Base-by-base conservation (phyloP, 1,139 yeast species). In the Meyerozyma carpophila region DNA sequence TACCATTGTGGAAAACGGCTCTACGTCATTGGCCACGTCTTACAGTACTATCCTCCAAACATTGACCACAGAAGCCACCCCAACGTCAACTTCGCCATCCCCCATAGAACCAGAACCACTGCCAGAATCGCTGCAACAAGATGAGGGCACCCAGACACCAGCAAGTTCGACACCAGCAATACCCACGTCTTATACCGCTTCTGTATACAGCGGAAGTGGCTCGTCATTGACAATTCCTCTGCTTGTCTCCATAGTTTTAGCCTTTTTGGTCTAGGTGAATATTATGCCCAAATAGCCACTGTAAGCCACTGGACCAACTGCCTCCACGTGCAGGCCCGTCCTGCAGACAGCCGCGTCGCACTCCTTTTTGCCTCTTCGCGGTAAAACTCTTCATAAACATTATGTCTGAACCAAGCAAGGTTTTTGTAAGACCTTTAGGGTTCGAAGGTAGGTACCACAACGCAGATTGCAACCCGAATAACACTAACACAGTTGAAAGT, bases 351-450 rank as follows among this genome's bases (percentile, higher is more conserved):
- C 18, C 16, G 20, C 34, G 20, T 21, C 34, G 20, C 34, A 8
- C 16, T 16, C 34, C 10, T 11, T 10, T 9, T 18, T 34, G 25
- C 28, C 24, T 25, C 40, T 14, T 27, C 25, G 32, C 32, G 32
- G 24, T 13, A 13, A 27, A 16, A 34, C 37, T 34, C 37, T 20
- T 34, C 34, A 11, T 34, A 34, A 34, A 20, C 26, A 34, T 18
- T 27, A 58, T 58, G 63, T 49, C 61, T 40, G 68, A 64, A 56
- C 52, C 65, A 45, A 56, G 56, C 49, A 70, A 70, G 54, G 61
- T 67, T 46, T 70, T 68, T 47, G 71, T 70, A 37, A 68, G 74
- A 63, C 75, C 75, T 32, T 58, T 70, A 44, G 59, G 61, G 39
- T 63, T 54, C 42, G 70, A 66, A 47, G 57, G 63, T 58, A 58